Evolutionary conservation across 2,329 filamentous ascomycete species (phyloP), one percentile per base, ranked within the genome.

Genomic region (Microsporum ferrugineum): DNA sequence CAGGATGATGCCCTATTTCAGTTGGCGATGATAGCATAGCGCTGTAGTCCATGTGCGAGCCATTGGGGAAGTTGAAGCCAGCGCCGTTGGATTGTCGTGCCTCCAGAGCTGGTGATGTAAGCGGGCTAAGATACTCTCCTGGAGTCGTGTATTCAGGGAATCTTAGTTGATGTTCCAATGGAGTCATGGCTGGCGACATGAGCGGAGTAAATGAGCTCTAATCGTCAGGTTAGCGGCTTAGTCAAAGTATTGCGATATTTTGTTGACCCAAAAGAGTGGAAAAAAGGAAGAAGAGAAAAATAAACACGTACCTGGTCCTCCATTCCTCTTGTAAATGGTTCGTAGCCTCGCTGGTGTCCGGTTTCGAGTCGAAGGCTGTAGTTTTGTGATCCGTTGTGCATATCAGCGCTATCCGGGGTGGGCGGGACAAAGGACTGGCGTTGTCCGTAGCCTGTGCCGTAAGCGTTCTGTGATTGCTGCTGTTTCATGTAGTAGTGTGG

Each of bases 31-130:
- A 71, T 6, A 75, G 69, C 59, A 76, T 75, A n/a, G 39, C n/a
- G 1, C 72, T 72, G 49, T 74, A 73, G 56, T 76, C 75, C 2
- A 71, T 71, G 12, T 73, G 66, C 51, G 73, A 70, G 38, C 69
- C 67, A 7, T 69, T 68, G 43, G 72, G 70, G 57, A 73, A 73
- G 10, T 71, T 68, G 58, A 73, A 75, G 53, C 68, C 66, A 63
- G 72, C 71, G 33, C 68, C 64, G 62, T 71, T 71, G 62, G 72
- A 62, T 49, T 72, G 72, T 59, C 77, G 76, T 6, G 78, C 77
- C 68, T 79, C 76, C 33, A 80, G 71, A n/a, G 78, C 78, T 2
- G 78, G 78, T 7, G 78, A 80, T 1, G 77, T 79, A 38, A 80
- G 71, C 29, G 78, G 78, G 29, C 76, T 80, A 64, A 80, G 79